Base-by-base conservation (phyloP, 148 eudicot genomes). In the Euryodendron excelsum region DNA sequence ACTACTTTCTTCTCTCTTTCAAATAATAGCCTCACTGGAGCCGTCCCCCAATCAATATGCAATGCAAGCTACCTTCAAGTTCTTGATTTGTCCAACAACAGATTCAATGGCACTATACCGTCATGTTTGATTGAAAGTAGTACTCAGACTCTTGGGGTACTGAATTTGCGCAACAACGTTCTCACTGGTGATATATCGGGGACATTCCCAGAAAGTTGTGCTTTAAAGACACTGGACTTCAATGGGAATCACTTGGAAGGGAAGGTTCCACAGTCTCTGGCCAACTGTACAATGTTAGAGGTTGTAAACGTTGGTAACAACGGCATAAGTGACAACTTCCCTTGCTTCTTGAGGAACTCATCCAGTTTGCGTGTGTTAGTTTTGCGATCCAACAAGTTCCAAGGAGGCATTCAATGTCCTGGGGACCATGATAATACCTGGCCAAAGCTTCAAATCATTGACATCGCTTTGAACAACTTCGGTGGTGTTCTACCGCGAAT, bases 301-400 rank as follows among this genome's bases (percentile, higher is more conserved):
- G 91, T 89, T 61, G 21, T 91, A 63, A 85, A 91, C 67, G 52
- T 91, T n/a, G 89, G 93, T 0, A 77, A 76, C 52, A 91, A 91
- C 73, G 64, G 31, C 2, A 64, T 93, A 2, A 55, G 36, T 1
- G 93, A 83, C 67, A 78, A 61, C 4, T 91, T 84, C 56, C 90
- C 94, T 10, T n/a, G n/a, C n/a, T n/a, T n/a, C n/a, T n/a, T n/a
- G n/a, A n/a, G n/a, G n/a, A n/a, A n/a, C n/a, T n/a, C n/a, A n/a
- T n/a, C n/a, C n/a, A n/a, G n/a, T n/a, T n/a, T n/a, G n/a, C n/a
- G n/a, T n/a, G n/a, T n/a, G n/a, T n/a, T n/a, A n/a, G n/a, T n/a
- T n/a, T n/a, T n/a, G n/a, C n/a, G n/a, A n/a, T n/a, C n/a, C n/a
- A n/a, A n/a, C n/a, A n/a, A n/a, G n/a, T n/a, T n/a, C n/a, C n/a